phyloP scores from a whole-genome alignment of 768 basidiomycete species.

The Hypholoma sublateritium region DNA sequence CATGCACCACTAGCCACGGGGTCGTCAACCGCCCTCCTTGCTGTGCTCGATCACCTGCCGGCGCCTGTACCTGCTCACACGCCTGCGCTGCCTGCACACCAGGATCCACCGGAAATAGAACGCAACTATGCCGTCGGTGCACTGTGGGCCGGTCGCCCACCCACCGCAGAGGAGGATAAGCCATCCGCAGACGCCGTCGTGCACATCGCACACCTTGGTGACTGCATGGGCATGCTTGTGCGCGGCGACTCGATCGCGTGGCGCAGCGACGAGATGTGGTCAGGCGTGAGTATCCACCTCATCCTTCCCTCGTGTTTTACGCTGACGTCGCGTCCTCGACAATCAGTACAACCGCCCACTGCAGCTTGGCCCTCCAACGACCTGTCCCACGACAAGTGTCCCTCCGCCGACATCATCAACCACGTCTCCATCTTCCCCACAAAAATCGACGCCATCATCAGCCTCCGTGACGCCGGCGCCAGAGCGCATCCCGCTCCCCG shows the following conservation, averaged over 20 bases:
- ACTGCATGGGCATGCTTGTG: conserved; percentile 87
- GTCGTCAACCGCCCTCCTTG: conserved; percentile 69
- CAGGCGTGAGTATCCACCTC: conserved; percentile 49
- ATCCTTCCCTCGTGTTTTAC: not conserved
- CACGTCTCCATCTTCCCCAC: not conserved
- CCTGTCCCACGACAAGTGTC: conserved; percentile 14
- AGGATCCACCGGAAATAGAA: conserved; percentile 20
- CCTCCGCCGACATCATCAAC: not conserved
- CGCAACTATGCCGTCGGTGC: conserved; percentile 1
- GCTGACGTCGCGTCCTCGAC: conserved; percentile 22
- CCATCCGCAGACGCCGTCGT: conserved; percentile 50
- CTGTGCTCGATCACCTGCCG: conserved; percentile 52
- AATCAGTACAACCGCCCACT: conserved; percentile 46
- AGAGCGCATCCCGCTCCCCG: conserved; percentile 33
- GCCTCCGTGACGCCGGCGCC: conserved; percentile 18
- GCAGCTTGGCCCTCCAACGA: conserved; percentile 43
- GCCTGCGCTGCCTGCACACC: not conserved
- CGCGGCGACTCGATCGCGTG: conserved; percentile 78
- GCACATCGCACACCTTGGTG: conserved; percentile 82
- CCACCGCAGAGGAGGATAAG: not conserved
- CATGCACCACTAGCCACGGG: conserved; percentile 54
- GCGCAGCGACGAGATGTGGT: conserved; percentile 94
- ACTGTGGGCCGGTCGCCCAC: not conserved
- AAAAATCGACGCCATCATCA: not conserved
- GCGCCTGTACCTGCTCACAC: not conserved